A percentile compares a stretch with the other conserved stretches of the same genome.
Evolutionary conservation across 805 yeast genomes (phyloP).

Genomic region (Candida boleticola): DNA sequence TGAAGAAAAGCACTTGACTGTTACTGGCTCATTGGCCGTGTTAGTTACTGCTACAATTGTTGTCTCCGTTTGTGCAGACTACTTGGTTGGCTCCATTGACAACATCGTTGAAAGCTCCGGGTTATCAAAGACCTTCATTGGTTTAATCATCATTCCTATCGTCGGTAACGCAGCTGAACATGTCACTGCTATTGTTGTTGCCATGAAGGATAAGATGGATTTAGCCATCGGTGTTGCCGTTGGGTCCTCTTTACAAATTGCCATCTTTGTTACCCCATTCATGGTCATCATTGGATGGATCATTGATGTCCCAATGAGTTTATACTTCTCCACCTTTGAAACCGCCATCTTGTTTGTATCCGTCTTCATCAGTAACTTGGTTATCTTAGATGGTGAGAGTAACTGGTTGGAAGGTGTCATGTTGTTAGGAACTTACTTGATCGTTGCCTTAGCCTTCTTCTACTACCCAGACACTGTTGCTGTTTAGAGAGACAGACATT

Average conservation of each 20-base stretch:
- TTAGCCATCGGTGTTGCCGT: conserved; percentile 95
- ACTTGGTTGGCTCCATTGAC: conserved; percentile 90
- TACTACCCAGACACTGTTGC: conserved; percentile 65
- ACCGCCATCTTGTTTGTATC: conserved; percentile 89
- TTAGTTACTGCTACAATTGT: conserved; percentile 67
- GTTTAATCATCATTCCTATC: conserved; percentile 89
- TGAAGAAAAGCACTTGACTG: conserved; percentile 45
- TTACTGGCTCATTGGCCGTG: conserved; percentile 51
- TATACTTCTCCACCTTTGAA: conserved; percentile 89
- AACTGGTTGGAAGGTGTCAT: conserved; percentile 97
- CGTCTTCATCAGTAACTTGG: conserved; percentile 81
- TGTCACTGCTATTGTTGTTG: conserved; percentile 93
- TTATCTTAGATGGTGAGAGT: conserved; percentile 89
- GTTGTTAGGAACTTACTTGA: conserved; percentile 81
- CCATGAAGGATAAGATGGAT: conserved; percentile 95
- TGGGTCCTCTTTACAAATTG: conserved; percentile 93
- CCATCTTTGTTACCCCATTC: conserved; percentile 92
- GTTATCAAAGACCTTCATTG: conserved; percentile 90
- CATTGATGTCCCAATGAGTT: conserved; percentile 86
- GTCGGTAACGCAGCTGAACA: conserved; percentile 99
- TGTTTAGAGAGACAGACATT: conserved; percentile 2
- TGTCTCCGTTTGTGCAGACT: conserved; percentile 91
- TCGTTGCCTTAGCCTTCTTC: conserved; percentile 87
- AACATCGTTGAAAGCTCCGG: conserved; percentile 81
- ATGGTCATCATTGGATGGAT: conserved; percentile 94